phyloP scores from a whole-genome alignment of 2,329 filamentous ascomycete genomes.

The Penicillium sp. region DNA sequence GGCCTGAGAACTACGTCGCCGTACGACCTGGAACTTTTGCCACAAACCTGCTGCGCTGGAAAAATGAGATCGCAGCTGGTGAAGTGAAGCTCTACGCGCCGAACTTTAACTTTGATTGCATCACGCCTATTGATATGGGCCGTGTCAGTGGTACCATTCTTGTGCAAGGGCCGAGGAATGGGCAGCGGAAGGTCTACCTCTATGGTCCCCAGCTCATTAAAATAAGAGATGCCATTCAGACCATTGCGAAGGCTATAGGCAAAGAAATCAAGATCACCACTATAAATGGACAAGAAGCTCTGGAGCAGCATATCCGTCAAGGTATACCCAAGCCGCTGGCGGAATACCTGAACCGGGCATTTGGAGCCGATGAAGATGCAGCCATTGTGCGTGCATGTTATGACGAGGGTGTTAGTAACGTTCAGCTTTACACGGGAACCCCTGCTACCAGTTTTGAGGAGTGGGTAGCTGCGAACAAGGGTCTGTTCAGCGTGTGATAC shows the following conservation, averaged over 20 bases:
- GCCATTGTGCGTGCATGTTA: not conserved
- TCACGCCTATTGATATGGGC: conserved; percentile 46
- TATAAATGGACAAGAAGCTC: conserved; percentile 1
- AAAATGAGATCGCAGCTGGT: conserved; percentile 24
- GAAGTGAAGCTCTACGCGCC: conserved; percentile 32
- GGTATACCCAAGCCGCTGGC: not conserved
- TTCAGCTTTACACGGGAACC: not conserved
- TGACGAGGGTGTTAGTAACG: not conserved
- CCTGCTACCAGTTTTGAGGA: conserved; percentile 24
- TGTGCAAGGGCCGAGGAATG: conserved; percentile 28
- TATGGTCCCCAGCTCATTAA: conserved; percentile 37
- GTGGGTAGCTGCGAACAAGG: conserved; percentile 32
- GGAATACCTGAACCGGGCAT: not conserved
- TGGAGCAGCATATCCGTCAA: conserved; percentile 19
- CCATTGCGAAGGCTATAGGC: conserved; percentile 31
- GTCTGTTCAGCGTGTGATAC: conserved; percentile 12
- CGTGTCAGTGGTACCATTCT: conserved; percentile 40
- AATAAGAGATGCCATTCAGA: conserved; percentile 24
- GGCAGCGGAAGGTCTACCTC: conserved; percentile 29
- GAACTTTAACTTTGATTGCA: conserved; percentile 35
- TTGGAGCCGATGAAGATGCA: not conserved
- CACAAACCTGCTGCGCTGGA: conserved; percentile 38
- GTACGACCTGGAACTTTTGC: conserved; percentile 45
- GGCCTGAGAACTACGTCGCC: conserved; percentile 35
- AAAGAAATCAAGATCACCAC: conserved; percentile 28